Evolutionary conservation across 352 stramenopile species (phyloP).

Genomic region (Globisporangium orthogonon): DNA sequence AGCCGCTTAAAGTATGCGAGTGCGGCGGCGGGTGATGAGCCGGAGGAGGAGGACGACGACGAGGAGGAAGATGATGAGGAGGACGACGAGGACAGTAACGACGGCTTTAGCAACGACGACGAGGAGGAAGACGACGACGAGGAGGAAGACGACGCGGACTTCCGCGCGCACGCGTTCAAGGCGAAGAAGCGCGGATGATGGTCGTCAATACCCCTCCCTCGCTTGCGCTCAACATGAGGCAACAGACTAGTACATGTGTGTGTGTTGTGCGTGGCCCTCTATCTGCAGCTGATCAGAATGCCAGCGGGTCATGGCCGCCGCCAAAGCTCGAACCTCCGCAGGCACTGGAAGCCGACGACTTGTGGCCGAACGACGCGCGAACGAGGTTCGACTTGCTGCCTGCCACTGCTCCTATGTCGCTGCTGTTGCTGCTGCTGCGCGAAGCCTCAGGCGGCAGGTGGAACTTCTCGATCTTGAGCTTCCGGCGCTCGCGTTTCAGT

Average conservation of each 20-base stretch:
- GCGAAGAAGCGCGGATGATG: background rate
- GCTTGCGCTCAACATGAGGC: background rate
- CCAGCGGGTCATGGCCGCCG: conserved; percentile 7
- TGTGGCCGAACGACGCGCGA: conserved; percentile 1
- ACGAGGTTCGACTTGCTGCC: conserved; percentile 8
- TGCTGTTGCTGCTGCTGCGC: conserved; percentile 25
- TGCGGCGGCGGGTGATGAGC: background rate
- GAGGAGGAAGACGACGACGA: conserved; percentile 14
- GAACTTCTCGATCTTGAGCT: conserved; percentile 77
- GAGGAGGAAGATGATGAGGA: conserved; percentile 9
- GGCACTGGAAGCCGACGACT: background rate
- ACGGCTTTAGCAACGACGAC: no score
- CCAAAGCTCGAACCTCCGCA: background rate
- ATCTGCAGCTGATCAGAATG: conserved; percentile 6
- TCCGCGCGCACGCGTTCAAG: conserved; percentile 3
- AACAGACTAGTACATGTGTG: no score
- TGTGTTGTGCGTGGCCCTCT: no score
- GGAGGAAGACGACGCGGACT: conserved; percentile 11
- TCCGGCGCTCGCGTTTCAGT: conserved; percentile 58
- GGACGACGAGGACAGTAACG: conserved; percentile 1
- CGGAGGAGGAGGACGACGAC: conserved; percentile 11
- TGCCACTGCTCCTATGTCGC: conserved; percentile 5
- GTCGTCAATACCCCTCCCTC: background rate
- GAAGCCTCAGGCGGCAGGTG: conserved; percentile 62
- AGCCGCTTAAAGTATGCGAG: conserved; percentile 49